Percentiles rank a stretch among this genome's conserved stretches.
Conservation (phyloP, 495 filamentous ascomycete species). For the Monascus purpureus region DNA sequence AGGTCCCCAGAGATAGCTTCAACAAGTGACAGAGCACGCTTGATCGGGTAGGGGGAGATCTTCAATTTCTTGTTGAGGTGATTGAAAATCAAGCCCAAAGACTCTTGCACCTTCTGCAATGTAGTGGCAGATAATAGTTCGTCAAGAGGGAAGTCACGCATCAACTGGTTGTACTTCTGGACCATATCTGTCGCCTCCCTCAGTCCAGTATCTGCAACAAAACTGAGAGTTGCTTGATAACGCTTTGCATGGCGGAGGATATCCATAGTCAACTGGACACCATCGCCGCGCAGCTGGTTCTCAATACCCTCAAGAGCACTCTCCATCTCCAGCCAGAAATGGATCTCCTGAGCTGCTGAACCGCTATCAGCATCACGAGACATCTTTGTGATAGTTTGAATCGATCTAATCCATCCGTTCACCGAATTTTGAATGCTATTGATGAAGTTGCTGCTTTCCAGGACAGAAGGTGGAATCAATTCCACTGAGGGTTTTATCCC, state of each 20-base stretch:
- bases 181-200: constrained; percentile 90
- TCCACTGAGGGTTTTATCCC: constrained; percentile 57
- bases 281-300: constrained; percentile 70
- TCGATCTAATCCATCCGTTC: constrained; percentile 95
- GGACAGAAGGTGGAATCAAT: constrained; percentile 51
- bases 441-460: constrained; percentile 77
- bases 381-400: constrained; percentile 92
- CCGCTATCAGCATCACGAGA: constrained; percentile 76
- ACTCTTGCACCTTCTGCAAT: constrained; percentile 77
- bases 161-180: constrained; percentile 95
- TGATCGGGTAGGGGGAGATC: constrained; percentile 86
- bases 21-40: constrained; percentile 82
- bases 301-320: constrained; percentile 81
- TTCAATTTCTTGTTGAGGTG: constrained; percentile 96
- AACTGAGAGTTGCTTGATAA: constrained; percentile 92
- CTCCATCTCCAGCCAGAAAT: constrained; percentile 97
- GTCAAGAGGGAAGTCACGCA: constrained; percentile 94
- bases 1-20: constrained; percentile 95
- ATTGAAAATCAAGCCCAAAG: constrained; percentile 71
- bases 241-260: constrained; percentile 90
- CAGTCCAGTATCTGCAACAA: constrained; percentile 83
- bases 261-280: constrained; percentile 83
- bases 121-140: constrained; percentile 88
- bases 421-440: constrained; percentile 89
- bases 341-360: constrained; percentile 90